Percentiles rank a stretch among this genome's conserved stretches.
phyloP scores from a whole-genome alignment of 2,329 filamentous ascomycete genomes.

The Lasiodiplodia sp. region DNA sequence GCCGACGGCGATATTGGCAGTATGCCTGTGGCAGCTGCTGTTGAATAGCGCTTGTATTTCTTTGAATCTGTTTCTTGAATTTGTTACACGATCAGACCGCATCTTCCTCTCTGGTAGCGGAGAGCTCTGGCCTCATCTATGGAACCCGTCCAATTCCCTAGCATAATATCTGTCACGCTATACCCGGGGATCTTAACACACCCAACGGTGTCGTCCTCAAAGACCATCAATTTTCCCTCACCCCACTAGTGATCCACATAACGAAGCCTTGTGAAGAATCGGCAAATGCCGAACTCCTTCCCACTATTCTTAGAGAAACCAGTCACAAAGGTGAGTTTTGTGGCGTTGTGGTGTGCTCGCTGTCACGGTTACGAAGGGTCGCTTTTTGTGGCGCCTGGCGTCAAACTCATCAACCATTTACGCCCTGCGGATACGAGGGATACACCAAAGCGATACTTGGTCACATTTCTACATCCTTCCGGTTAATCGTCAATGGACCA shows the following conservation, averaged over 20 bases:
- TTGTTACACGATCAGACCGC: not conserved
- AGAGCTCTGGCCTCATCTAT: not conserved
- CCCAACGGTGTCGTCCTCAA: not conserved
- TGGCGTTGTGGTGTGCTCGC: not conserved
- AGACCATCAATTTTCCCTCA: not conserved
- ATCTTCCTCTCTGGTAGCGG: not conserved
- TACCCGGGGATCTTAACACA: not conserved
- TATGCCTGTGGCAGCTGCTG: not conserved
- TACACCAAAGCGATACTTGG: not conserved
- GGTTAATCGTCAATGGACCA: not conserved
- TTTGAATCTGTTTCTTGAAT: not conserved
- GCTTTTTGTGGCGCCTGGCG: not conserved
- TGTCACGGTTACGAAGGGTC: constrained; percentile 12
- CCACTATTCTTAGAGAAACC: constrained; percentile 3
- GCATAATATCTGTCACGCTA: not conserved
- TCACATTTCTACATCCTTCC: not conserved
- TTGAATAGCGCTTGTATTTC: not conserved
- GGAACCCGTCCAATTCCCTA: not conserved
- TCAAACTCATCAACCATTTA: constrained; percentile 12
- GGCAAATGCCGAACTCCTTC: not conserved
- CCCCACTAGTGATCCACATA: not conserved
- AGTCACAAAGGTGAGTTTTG: not conserved
- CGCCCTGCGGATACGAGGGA: not conserved
- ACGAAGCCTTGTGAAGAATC: not conserved
- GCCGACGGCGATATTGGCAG: not conserved